Percentiles rank a stretch among this genome's conserved stretches.
Evolutionary conservation across 2,329 filamentous ascomycete genomes (phyloP).

Genomic region (Aureobasidium leucospermi): DNA sequence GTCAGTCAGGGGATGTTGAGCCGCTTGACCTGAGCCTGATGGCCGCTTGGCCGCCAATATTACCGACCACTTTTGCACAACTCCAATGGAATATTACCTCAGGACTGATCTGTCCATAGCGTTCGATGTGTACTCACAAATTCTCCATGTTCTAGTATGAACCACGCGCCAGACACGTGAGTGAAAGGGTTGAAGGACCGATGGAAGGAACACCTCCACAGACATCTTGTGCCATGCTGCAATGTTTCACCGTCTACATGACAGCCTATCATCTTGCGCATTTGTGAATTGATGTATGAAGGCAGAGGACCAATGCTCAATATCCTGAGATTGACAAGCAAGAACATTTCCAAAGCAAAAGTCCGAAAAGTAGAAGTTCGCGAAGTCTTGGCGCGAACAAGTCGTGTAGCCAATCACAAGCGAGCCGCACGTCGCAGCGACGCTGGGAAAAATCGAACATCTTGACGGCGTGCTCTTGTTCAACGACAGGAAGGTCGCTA

Average conservation of each 20-base stretch:
- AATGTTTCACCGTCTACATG: too few relatives aligned
- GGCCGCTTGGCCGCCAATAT: neutral
- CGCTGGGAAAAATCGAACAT: slow-evolving; percentile 8
- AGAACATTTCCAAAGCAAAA: neutral
- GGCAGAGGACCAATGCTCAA: neutral
- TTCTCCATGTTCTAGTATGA: too few relatives aligned
- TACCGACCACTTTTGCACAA: too few relatives aligned
- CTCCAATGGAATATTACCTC: too few relatives aligned
- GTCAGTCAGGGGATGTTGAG: neutral
- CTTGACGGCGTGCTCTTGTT: slow-evolving; percentile 6
- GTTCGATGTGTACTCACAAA: too few relatives aligned
- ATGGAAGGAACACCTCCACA: too few relatives aligned
- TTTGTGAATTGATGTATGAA: neutral
- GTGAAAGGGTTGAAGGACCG: too few relatives aligned
- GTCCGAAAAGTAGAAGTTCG: neutral
- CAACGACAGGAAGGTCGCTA: slow-evolving; percentile 11
- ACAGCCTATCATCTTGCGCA: too few relatives aligned
- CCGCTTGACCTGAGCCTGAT: neutral
- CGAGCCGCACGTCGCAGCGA: slow-evolving; percentile 6
- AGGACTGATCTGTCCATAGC: too few relatives aligned
- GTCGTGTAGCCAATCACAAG: slow-evolving; percentile 8
- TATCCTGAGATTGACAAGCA: neutral
- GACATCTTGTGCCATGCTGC: too few relatives aligned
- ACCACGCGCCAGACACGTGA: too few relatives aligned
- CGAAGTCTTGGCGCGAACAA: neutral